phyloP scores from a whole-genome alignment of 2,329 filamentous ascomycete species.

The Thielaviopsis cerberus region DNA sequence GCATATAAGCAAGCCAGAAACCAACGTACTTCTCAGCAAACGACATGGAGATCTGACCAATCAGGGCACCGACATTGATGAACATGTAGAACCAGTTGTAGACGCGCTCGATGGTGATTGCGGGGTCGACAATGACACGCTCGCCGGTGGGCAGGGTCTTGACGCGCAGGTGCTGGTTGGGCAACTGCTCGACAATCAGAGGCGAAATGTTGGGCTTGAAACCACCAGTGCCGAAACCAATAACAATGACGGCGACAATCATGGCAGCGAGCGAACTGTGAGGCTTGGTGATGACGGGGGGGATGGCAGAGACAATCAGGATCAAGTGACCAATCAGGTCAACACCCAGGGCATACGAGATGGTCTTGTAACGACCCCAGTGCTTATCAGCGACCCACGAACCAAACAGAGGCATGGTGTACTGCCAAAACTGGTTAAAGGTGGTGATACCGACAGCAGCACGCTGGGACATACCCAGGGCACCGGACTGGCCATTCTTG shows the following conservation, averaged over 20 bases:
- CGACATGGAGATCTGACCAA: conserved; percentile 46
- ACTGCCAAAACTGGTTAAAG: conserved; percentile 41
- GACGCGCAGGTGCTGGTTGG: conserved; percentile 34
- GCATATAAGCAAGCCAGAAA: conserved; percentile 51
- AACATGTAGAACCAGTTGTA: conserved; percentile 55
- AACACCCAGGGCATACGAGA: conserved; percentile 40
- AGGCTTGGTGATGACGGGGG: conserved; percentile 36
- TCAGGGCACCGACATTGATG: conserved; percentile 51
- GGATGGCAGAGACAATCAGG: conserved; percentile 46
- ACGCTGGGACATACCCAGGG: conserved; percentile 37
- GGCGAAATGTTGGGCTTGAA: conserved; percentile 59
- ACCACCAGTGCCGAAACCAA: conserved; percentile 48
- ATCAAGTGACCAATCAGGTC: conserved; percentile 49
- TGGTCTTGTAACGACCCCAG: conserved; percentile 51
- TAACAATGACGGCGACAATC: conserved; percentile 36
- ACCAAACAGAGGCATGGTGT: conserved; percentile 39
- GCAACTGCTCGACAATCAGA: conserved; percentile 47
- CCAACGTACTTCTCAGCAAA: conserved; percentile 59
- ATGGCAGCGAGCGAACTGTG: conserved; percentile 42
- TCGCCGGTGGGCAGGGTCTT: conserved; percentile 35
- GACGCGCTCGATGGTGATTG: conserved; percentile 41
- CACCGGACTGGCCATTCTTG: conserved; percentile 27
- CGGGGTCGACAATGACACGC: conserved; percentile 46
- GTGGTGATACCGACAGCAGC: conserved; percentile 27
- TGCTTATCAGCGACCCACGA: conserved; percentile 34